Base-by-base conservation (phyloP, 768 basidiomycete genomes). In the Clitopilus passeckerianus region DNA sequence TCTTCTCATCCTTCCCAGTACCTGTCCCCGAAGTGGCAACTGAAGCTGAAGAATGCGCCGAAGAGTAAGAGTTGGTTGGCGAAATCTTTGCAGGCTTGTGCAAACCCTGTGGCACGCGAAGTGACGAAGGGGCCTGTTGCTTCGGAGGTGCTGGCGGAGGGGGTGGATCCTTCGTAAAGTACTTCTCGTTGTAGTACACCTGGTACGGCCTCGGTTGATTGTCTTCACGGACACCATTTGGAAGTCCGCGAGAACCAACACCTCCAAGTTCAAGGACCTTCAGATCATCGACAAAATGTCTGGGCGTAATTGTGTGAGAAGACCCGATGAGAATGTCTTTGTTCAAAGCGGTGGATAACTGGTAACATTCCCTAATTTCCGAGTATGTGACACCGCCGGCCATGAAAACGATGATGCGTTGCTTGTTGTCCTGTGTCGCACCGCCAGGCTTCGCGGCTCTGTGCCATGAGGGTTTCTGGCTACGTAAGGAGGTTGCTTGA, bases 311-410 rank as follows among this genome's bases (percentile, higher is more conserved):
- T 8, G 86, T 77, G 70, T 98, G 94, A 5, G 94, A 95, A 4
- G 97, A 96, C 24, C 97, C 97, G 59, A 99, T 91, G 72, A 86
- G 91, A 56, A 98, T 83, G 65, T 99, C 97, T 72, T 90, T 94
- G 66, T 90, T 89, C 56, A 93, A 70, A 1, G 84, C 70, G 53
- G 77, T 79, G 2, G 93, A 90, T 15, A 96, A 77, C 54, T 87
- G 80, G 68, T 98, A 98, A 52, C 85, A 88, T 66, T 94, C 86
- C 60, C 96, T 81, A 72, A 95, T 89, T 73, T 99, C 97, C 0
- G 95, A 96, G 70, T 94, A 95, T 1, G 97, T 95, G 83, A 95
- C 87, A 1, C 97, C 97, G 34, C 97, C 97, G 14, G 92, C 91
- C 22, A 98, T 79, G 72, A 98, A 98, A 16, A 98, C 83, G 34